phyloP scores from a whole-genome alignment of 2,329 filamentous ascomycete species.

The Cercospora sesami region DNA sequence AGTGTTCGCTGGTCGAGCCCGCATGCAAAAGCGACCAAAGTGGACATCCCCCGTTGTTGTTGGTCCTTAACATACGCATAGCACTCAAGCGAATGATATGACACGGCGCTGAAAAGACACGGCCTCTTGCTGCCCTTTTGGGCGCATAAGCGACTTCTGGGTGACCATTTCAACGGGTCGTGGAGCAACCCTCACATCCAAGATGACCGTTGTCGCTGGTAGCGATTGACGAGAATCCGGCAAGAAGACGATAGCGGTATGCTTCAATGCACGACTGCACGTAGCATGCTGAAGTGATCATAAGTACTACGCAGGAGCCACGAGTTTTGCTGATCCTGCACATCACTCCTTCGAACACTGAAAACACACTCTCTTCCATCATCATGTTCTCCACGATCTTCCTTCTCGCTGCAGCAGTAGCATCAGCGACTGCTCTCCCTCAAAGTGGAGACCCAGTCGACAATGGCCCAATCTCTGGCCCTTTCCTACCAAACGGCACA shows the following conservation, averaged over 20 bases:
- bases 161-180: background rate
- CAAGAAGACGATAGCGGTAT: background rate
- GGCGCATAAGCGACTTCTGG: background rate
- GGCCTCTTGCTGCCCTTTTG: background rate
- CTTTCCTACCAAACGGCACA: conserved; percentile 16
- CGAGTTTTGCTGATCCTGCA: background rate
- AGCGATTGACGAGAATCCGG: background rate
- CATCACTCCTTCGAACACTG: background rate
- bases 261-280: background rate
- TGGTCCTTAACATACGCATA: background rate
- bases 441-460: conserved; percentile 18
- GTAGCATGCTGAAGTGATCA: background rate
- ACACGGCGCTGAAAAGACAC: background rate
- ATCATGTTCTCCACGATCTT: background rate
- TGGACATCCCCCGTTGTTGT: background rate
- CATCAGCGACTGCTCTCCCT: background rate
- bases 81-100: background rate
- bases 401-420: background rate
- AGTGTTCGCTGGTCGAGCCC: background rate
- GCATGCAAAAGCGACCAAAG: background rate
- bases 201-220: background rate
- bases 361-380: too few relatives aligned
- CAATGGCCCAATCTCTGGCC: conserved; percentile 15
- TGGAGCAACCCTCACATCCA: background rate
- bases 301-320: background rate